These are phyloP conservation scores for Trichoderma pleuroti DNA, from an alignment of 2,329 filamentous ascomycete species.

Conservation along the genomic window DNA sequence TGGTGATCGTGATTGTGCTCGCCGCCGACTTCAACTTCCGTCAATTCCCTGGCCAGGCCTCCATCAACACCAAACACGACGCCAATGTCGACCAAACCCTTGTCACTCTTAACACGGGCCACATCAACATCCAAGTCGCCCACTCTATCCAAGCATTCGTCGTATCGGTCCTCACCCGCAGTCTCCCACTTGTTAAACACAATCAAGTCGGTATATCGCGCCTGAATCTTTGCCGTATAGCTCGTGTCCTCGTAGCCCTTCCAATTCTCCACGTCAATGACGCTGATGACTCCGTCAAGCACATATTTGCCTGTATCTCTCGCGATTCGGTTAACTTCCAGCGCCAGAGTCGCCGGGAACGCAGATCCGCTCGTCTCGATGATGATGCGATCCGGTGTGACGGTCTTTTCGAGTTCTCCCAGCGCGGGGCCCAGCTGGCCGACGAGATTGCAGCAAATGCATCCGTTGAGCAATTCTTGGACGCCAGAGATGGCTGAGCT, in stretches of 20 bases:
- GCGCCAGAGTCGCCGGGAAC: conserved; percentile 82
- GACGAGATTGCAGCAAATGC: conserved; percentile 98
- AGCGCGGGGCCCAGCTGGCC: conserved; percentile 83
- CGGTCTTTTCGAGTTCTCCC: conserved; percentile 59
- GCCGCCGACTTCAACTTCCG: conserved; percentile 36
- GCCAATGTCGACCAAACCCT: conserved; percentile 72
- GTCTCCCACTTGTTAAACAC: conserved; percentile 92
- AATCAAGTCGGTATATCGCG: conserved; percentile 83
- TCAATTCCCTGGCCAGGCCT: conserved; percentile 61
- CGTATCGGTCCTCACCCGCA: conserved; percentile 69
- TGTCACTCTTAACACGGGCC: conserved; percentile 80
- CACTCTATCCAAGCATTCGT: conserved; percentile 73
- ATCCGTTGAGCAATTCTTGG: conserved; percentile 90
- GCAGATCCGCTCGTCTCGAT: conserved; percentile 90
- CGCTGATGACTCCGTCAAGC: conserved; percentile 83
- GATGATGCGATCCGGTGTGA: conserved; percentile 76
- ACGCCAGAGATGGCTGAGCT: conserved; percentile 82
- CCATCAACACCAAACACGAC: conserved; percentile 86
- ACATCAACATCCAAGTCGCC: conserved; percentile 77
- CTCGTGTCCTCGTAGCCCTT: conserved; percentile 86
- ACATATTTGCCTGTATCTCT: conserved; percentile 66
- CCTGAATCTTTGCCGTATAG: conserved; percentile 84
- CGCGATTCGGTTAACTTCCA: conserved; percentile 80
- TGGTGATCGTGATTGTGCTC: conserved; percentile 32
- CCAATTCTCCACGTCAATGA: conserved; percentile 96